A percentile compares a stretch with the other conserved stretches of the same genome.
Evolutionary conservation across 2,329 filamentous ascomycete genomes (phyloP).

Genomic region (Nemania bipapillata): DNA sequence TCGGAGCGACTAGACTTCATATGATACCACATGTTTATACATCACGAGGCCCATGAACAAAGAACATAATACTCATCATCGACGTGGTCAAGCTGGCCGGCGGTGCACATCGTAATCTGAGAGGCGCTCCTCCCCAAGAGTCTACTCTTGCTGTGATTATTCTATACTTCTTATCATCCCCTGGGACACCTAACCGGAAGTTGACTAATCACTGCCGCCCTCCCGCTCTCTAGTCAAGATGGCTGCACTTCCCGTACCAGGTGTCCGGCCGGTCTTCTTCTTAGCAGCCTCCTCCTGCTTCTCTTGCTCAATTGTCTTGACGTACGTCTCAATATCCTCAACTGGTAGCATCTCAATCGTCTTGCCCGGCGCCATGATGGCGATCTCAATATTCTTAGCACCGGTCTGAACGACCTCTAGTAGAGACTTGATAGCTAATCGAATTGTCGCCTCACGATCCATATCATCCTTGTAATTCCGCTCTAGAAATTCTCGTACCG

Average conservation of each 20-base stretch:
- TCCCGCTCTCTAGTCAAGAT: conserved; percentile 74
- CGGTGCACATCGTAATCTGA: conserved; percentile 30
- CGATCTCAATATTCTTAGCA: conserved; percentile 99
- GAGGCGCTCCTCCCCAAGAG: conserved; percentile 16
- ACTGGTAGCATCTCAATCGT: conserved; percentile 90
- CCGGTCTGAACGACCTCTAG: conserved; percentile 98
- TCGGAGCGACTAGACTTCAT: conserved; percentile 46
- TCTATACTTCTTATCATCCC: conserved; percentile 12
- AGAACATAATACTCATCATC: conserved; percentile 16
- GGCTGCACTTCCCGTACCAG: conserved; percentile 75
- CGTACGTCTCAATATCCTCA: conserved; percentile 95
- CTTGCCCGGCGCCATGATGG: conserved; percentile 95
- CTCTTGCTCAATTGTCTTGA: conserved; percentile 99
- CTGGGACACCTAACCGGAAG: background rate
- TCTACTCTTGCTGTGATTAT: conserved; percentile 26
- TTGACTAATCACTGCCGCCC: conserved; percentile 48
- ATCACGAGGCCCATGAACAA: conserved; percentile 38
- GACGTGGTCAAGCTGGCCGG: conserved; percentile 10
- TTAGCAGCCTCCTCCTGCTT: conserved; percentile 98
- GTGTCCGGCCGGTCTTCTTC: conserved; percentile 86
- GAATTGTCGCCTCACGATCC: conserved; percentile 95
- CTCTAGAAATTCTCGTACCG: conserved; percentile 97
- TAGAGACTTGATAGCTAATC: conserved; percentile 96
- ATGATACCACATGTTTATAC: conserved; percentile 50
- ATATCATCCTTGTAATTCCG: conserved; percentile 98